A percentile compares a stretch with the other conserved stretches of the same genome.
Conservation (phyloP, 129 eudicot genomes). For the Logfia minima region DNA sequence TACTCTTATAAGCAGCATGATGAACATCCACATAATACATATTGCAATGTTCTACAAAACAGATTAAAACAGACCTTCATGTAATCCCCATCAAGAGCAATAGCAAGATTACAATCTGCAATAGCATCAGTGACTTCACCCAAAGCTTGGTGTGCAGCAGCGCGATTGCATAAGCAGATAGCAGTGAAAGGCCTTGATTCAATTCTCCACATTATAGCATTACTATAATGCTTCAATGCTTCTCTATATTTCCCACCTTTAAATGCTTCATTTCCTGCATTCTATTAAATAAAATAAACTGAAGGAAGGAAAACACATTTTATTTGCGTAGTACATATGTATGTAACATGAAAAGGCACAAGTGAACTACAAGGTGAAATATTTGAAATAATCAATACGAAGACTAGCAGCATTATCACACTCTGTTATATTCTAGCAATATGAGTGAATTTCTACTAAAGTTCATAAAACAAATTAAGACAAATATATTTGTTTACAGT, state of each 20-base stretch:
- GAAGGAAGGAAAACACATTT: background rate
- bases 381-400: background rate
- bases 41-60: background rate
- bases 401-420: background rate
- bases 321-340: background rate
- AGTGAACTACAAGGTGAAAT: background rate
- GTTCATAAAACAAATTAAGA: background rate
- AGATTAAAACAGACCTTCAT: constrained; percentile 49
- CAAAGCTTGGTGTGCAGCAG: constrained; percentile 91
- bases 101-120: constrained; percentile 92
- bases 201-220: constrained; percentile 56
- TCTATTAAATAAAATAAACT: constrained; percentile 41
- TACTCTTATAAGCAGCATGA: background rate
- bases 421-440: background rate
- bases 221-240: constrained; percentile 77
- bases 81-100: constrained; percentile 75
- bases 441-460: background rate
- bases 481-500: background rate
- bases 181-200: constrained; percentile 84
- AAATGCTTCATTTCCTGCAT: constrained; percentile 84
- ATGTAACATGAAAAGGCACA: background rate
- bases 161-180: constrained; percentile 90
- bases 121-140: constrained; percentile 82
- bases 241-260: constrained; percentile 60
- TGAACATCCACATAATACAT: background rate